Evolutionary conservation across 805 yeast species (phyloP), one percentile per base, ranked within the genome.

Genomic region (Yamadazyma paraphyllophila): DNA sequence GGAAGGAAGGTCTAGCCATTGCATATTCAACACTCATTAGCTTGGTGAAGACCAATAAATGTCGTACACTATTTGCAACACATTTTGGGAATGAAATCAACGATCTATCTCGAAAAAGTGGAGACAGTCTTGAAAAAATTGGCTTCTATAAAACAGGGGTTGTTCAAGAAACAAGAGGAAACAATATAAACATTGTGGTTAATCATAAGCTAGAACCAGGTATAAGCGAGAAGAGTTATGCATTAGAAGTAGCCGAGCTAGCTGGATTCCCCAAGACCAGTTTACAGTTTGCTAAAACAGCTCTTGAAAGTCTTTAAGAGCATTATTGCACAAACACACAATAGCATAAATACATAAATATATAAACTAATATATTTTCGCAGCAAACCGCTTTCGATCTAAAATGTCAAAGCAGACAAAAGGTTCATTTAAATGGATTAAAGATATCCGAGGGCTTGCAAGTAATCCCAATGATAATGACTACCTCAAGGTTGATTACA

Each of bases 1-100:
- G 88, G 0, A 71, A 70, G 42, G 97, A 90, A 65, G 97, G 97
- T 1, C 70, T 86, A 3, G 85, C 96, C 1, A 82, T 90, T 44
- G 96, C 97, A 1, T 88, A 73, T 67, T 91, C 95, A 0, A 76
- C 91, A 0, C 62, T 90, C 39, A 62, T 77, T 33, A 78, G 82
- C 56, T 63, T 90, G 44, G 53, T 79, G 11, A 61, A 66, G 15
- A 60, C 61, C 3, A 86, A 83, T 52, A 71, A 77, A 53, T 83
- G 94, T 55, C 73, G 92, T 20, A 74, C 91, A 0, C 66, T 90
- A n/a, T 90, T 90, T 71, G 96, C 97, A 1, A 90, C 97, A 0
- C 97, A 90, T 69, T 90, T 82, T 64, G 77, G 75, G 1, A 56
- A 48, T 16, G 77, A 71, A 42, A 51, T 71, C 12, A 58, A 73